phyloP scores from a whole-genome alignment of 768 basidiomycete genomes.

The Hericium alpestre region DNA sequence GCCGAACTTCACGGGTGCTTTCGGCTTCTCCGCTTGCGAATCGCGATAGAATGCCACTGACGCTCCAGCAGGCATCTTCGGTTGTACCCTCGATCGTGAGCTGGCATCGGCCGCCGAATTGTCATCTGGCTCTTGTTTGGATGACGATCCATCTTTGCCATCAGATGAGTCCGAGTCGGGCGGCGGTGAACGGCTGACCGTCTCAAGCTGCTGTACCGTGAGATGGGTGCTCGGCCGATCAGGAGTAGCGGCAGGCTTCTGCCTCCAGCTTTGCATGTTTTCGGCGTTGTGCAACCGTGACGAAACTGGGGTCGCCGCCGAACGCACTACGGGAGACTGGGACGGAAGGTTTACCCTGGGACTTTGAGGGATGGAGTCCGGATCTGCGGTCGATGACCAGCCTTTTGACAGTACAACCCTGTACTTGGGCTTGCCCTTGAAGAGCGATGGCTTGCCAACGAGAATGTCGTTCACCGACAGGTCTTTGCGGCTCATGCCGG shows the following conservation, averaged over 20 bases:
- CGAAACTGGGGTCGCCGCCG: neutral
- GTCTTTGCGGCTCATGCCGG: constrained; percentile 50
- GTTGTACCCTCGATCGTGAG: constrained; percentile 42
- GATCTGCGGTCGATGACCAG: neutral
- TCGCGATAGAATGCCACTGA: constrained; percentile 66
- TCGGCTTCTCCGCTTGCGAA: constrained; percentile 44
- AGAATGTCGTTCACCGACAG: constrained; percentile 56
- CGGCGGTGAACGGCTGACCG: constrained; percentile 59
- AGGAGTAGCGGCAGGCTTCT: constrained; percentile 25
- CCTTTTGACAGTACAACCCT: constrained; percentile 26
- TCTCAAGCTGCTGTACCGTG: constrained; percentile 28
- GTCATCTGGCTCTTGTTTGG: constrained; percentile 23
- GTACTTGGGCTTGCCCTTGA: constrained; percentile 25
- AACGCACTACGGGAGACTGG: constrained; percentile 6
- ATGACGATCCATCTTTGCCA: constrained; percentile 8
- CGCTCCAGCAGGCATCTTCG: constrained; percentile 64
- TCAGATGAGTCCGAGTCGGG: constrained; percentile 34
- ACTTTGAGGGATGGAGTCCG: neutral
- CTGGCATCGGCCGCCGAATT: constrained; percentile 18
- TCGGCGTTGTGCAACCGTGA: neutral
- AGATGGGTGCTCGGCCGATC: constrained; percentile 8
- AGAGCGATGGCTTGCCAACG: constrained; percentile 34
- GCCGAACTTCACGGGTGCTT: constrained; percentile 57
- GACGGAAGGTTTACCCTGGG: constrained; percentile 33
- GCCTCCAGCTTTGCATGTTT: constrained; percentile 14